Evolutionary conservation across 2,329 filamentous ascomycete genomes (phyloP), one percentile per base, ranked within the genome.

Genomic region (Blastomyces silverae): DNA sequence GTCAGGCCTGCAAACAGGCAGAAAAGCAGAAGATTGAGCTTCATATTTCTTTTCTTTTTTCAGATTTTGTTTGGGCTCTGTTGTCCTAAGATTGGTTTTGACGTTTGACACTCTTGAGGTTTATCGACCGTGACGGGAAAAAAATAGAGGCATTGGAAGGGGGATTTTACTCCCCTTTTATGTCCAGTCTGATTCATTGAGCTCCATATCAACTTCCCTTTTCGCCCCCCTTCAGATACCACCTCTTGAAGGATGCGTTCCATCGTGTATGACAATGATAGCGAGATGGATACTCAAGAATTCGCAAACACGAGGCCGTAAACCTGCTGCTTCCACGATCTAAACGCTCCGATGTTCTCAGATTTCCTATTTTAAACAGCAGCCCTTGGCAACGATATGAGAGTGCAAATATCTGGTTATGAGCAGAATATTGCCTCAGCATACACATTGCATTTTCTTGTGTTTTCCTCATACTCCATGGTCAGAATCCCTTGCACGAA

Each of bases 1-100:
- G 56, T 59, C 5, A 61, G 20, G 25, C 59, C 44, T 34, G 59
- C 52, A n/a, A 61, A 17, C 7, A 61, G 42, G 13, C 59, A 61
- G 42, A 61, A 2, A 28, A 50, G 0, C 25, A 61, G 15, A 28
- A 61, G 17, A 61, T 50, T 61, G 59, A 50, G 42, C 59, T 61
- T 61, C 59, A 61, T 61, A 6, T 15, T 61, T 11, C 1, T 39
- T 39, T 39, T 8, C 37, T 13, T 13, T 39, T 61, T 50, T 39
- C 6, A 6, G 25, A 34, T 34, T 37, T 48, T 5, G 25, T 2
- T 13, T 31, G 13, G 4, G 17, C 22, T 25, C 28, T 61, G 28
- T 34, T 50, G 59, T 20, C n/a, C 22, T 34, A 13, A 28, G 50
- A 52, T 53, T 53, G 25, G 4, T 28, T 53, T 53, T 5, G 20